Evolutionary conservation across 2,329 filamentous ascomycete genomes (phyloP), one percentile per base, ranked within the genome.

Genomic region (Alternaria metachromatica): DNA sequence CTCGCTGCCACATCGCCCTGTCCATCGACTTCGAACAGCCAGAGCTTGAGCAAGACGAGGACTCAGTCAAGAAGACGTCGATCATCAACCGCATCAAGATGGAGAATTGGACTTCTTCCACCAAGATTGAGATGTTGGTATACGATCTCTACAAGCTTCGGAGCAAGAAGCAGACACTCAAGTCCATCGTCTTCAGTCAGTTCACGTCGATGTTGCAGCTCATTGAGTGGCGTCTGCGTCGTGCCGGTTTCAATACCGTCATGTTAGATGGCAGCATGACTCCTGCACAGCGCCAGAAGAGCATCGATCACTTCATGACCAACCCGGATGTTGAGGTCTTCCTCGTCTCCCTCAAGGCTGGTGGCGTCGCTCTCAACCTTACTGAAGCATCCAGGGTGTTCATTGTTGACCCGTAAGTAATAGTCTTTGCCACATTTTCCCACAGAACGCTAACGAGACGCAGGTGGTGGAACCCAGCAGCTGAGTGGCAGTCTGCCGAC

Each of bases 401-500:
- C 80, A 97, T 98, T 65, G 90, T 98, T 62, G 96, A 99, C 75
- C 96, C 96, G 85, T 94, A 88, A 87, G 92, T 90, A 44, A 30
- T 45, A 13, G 28, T 53, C 7, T 10, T 45, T 15, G 28, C 37
- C 30, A 45, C 41, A 6, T 37, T 5, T 10, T 41, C 2, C 33
- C 18, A 21, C 18, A n/a, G 21, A 12, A 21, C 72, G 50, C 79
- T 79, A 70, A 82, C 56, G 18, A 25, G 25, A 30, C 65, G 37
- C 70, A 94, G 92, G 71, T 98, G 96, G 96, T 99, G 96, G 96
- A 98, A 98, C 72, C 96, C 96, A n/a, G 94, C 94, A n/a, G 95
- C 95, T 0, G 96, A 99, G 82, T 99, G 96, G 96, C 96, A 99
- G 82, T 96, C 92, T 65, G 96, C 96, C 3, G 96, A 99, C 67